Evolutionary conservation across 495 filamentous ascomycete genomes (phyloP).

Genomic region (Neurospora intermedia): DNA sequence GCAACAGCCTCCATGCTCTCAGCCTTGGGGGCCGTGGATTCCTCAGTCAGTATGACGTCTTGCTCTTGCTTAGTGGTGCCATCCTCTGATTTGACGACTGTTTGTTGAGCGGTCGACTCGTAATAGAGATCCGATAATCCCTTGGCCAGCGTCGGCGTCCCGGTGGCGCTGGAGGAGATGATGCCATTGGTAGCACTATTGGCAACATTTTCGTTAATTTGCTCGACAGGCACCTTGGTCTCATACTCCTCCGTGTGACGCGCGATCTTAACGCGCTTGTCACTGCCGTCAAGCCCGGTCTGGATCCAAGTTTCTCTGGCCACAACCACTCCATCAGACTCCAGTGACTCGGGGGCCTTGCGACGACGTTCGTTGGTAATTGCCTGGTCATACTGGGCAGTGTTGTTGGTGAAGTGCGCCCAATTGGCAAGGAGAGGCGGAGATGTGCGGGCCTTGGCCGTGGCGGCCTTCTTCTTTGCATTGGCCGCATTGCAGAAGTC

Average conservation of each 20-base stretch:
- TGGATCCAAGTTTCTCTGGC: slow-evolving; percentile 23
- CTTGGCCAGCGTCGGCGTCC: background rate
- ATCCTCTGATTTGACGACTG: background rate
- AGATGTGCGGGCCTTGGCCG: background rate
- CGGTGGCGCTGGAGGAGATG: background rate
- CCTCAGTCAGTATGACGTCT: background rate
- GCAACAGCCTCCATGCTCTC: background rate
- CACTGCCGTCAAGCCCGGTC: slow-evolving; percentile 17
- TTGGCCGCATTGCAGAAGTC: slow-evolving; percentile 24
- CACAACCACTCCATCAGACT: background rate
- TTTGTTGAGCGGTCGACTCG: background rate
- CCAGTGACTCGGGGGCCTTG: slow-evolving; percentile 18
- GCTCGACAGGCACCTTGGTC: background rate
- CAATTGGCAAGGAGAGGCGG: slow-evolving; percentile 5
- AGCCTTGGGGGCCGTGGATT: background rate
- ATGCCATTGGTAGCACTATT: background rate
- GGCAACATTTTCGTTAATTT: background rate
- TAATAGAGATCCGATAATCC: slow-evolving; percentile 1
- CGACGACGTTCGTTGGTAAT: slow-evolving; percentile 17
- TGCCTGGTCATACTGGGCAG: slow-evolving; percentile 11
- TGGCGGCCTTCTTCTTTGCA: slow-evolving; percentile 2
- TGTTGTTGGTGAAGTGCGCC: slow-evolving; percentile 15
- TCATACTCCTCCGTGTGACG: slow-evolving; percentile 15
- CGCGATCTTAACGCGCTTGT: slow-evolving; percentile 33
- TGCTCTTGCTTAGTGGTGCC: background rate